Base-by-base conservation (phyloP, 805 yeast genomes). In the Candida wancherniae region DNA sequence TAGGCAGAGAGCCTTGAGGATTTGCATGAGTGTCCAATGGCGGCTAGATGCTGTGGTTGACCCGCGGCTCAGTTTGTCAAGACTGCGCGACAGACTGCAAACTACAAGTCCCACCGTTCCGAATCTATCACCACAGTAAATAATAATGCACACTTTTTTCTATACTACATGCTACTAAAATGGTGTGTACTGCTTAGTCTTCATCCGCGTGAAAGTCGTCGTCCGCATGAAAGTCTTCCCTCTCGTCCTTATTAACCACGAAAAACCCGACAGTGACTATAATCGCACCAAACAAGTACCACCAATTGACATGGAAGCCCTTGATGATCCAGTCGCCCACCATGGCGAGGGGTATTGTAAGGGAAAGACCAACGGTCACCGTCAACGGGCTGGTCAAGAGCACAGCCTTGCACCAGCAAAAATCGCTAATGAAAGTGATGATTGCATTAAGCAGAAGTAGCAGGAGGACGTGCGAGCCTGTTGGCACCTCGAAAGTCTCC, bases 381-480 rank as follows among this genome's bases (percentile, higher is more conserved):
- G 95, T 88, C 43, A 92, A 65, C 2, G 98, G 98, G 25, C 92
- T 81, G 1, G 98, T 92, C 50, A 92, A 63, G 19, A 92, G 69
- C 75, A 88, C 92, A 0, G 97, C 94, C 41, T 85, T 77, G 19
- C 95, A 95, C 98, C 98, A 92, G 49, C 94, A 78, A 47, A 81
- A 87, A 54, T 92, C 98, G 22, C 94, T 81, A 10, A 88, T 58
- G 44, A 92, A 80, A 1, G 96, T 86, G 24, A 86, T 77, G 20
- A 75, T 49, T 36, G 88, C 83, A 55, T 92, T 92, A 27, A 75
- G 39, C 0, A 71, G 29, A 5, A 90, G 60, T 3, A 87, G 63
- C 1, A 57, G 35, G 48, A 77, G 61, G 3, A 81, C 75, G 22
- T 65, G 63, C 0, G 60, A 40, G 2, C 72, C 57, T 0, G 69